Conservation (phyloP, 2,329 filamentous ascomycete species). For the Cladosporium sp. region DNA sequence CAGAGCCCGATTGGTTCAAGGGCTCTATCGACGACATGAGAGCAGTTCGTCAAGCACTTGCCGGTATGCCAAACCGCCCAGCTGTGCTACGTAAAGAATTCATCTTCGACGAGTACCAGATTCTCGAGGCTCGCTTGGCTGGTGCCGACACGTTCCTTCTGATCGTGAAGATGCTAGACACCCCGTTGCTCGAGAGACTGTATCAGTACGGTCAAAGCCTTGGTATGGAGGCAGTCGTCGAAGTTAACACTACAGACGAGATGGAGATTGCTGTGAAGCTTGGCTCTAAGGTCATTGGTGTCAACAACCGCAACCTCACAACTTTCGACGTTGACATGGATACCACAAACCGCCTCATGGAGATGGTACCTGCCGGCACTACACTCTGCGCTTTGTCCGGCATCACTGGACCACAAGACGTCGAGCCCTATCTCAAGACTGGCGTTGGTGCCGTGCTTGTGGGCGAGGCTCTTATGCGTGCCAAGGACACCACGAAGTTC, state of each 20-base stretch:
- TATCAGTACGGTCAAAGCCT: slow-evolving; percentile 87
- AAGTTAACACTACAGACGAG: slow-evolving; percentile 92
- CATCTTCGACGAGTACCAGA: slow-evolving; percentile 97
- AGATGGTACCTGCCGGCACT: slow-evolving; percentile 79
- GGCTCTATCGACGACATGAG: slow-evolving; percentile 92
- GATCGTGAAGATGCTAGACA: slow-evolving; percentile 96
- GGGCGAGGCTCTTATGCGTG: slow-evolving; percentile 93
- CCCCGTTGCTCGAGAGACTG: slow-evolving; percentile 68
- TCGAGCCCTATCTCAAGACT: slow-evolving; percentile 81
- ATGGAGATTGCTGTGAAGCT: slow-evolving; percentile 85
- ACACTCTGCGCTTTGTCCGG: slow-evolving; percentile 93
- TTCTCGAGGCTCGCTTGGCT: slow-evolving; percentile 86
- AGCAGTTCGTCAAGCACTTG: slow-evolving; percentile 82
- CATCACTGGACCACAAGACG: slow-evolving; percentile 85
- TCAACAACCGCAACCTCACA: slow-evolving; percentile 95
- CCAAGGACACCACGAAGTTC: slow-evolving; percentile 77
- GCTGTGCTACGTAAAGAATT: slow-evolving; percentile 95
- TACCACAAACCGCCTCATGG: slow-evolving; percentile 71
- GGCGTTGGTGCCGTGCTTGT: slow-evolving; percentile 92
- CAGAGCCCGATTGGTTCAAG: slow-evolving; percentile 99
- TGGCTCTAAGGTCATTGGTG: slow-evolving; percentile 87
- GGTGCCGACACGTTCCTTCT: slow-evolving; percentile 92
- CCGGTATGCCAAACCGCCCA: slow-evolving; percentile 87
- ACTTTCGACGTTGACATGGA: slow-evolving; percentile 95
- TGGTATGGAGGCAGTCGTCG: slow-evolving; percentile 96